Evolutionary conservation across 768 basidiomycete genomes (phyloP).

Genomic region (Tubosaeta sp.): DNA sequence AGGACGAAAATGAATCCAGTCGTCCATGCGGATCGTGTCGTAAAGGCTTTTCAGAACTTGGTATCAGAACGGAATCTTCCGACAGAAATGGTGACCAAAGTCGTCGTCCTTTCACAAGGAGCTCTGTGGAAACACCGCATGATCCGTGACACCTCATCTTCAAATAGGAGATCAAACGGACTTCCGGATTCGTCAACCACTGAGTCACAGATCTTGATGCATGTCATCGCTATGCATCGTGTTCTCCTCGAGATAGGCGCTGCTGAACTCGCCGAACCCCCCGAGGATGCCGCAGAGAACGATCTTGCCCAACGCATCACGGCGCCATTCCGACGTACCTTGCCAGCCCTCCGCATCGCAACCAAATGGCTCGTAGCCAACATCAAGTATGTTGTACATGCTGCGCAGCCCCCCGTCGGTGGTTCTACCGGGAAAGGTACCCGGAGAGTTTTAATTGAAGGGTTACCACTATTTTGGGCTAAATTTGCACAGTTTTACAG

Average conservation of each 20-base stretch:
- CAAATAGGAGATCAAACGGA: slow-evolving; percentile 23
- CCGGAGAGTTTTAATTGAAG: slow-evolving; percentile 27
- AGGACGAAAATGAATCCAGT: slow-evolving; percentile 42
- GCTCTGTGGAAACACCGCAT: slow-evolving; percentile 84
- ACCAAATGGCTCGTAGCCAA: slow-evolving; percentile 88
- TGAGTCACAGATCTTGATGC: slow-evolving; percentile 64
- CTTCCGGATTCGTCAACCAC: slow-evolving; percentile 33
- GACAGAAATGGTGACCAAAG: slow-evolving; percentile 70
- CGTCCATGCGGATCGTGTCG: slow-evolving; percentile 44
- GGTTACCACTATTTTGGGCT: slow-evolving; percentile 61
- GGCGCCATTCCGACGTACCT: slow-evolving; percentile 76
- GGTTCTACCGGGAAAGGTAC: slow-evolving; percentile 13
- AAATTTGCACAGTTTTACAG: slow-evolving; percentile 64
- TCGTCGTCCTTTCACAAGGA: slow-evolving; percentile 70
- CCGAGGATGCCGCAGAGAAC: slow-evolving; percentile 49
- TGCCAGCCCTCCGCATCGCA: slow-evolving; percentile 83
- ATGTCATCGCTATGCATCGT: slow-evolving; percentile 62
- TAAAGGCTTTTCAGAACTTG: slow-evolving; percentile 54
- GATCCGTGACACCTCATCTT: slow-evolving; percentile 47
- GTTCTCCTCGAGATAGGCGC: slow-evolving; percentile 63
- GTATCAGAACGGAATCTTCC: slow-evolving; percentile 68
- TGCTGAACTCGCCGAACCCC: slow-evolving; percentile 52
- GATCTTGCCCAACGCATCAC: slow-evolving; percentile 81
- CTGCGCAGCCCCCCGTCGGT: slow-evolving; percentile 31
- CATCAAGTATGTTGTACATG: slow-evolving; percentile 57